Base-by-base conservation (phyloP, 192 early-diverging fungal genomes). In the Cetraspora pellucida region DNA sequence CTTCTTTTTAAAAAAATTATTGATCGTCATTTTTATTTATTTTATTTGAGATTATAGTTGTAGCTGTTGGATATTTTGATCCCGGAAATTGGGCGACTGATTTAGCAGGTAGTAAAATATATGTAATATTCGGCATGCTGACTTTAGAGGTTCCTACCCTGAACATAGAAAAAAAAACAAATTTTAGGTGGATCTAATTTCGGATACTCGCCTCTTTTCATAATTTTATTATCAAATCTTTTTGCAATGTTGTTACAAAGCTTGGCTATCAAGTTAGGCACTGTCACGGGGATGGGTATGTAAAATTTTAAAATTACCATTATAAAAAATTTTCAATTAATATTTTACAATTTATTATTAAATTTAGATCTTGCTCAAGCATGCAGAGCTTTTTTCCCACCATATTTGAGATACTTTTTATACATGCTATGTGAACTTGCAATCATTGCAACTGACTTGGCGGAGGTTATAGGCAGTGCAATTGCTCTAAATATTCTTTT, bases 51-150 rank as follows among this genome's bases (percentile, higher is more conserved):
- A 10, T 31, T 43, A 30, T 67, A 85, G 84, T 85, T 21, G 77
- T 86, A n/a, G 84, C 82, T n/a, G 88, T 91, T 10, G 90, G 90
- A 23, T 92, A 89, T 83, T 78, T 91, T 78, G 93, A 95, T 85
- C 94, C 94, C 46, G 93, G 93, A 52, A 95, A 95, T 84, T 95
- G 93, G 93, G 93, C 93, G 2, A 93, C 91, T 8, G 92, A 93
- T 81, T 84, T 93, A 17, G 83, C 88, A 44, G 87, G 83, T 81
- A 50, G 85, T 54, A 16, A 65, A 43, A 19, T 72, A 6, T 16
- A 16, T 8, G 10, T 25, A 11, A 2, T 58, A 28, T 30, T 11
- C 28, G 25, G 0, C 13, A 16, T 19, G 10, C 21, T 25, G 27
- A 9, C 14, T 31, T 68, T 52, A 10, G 19, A 28, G 21, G 1